Conservation (phyloP, 352 stramenopile species). For the Globisporangium lucens region DNA sequence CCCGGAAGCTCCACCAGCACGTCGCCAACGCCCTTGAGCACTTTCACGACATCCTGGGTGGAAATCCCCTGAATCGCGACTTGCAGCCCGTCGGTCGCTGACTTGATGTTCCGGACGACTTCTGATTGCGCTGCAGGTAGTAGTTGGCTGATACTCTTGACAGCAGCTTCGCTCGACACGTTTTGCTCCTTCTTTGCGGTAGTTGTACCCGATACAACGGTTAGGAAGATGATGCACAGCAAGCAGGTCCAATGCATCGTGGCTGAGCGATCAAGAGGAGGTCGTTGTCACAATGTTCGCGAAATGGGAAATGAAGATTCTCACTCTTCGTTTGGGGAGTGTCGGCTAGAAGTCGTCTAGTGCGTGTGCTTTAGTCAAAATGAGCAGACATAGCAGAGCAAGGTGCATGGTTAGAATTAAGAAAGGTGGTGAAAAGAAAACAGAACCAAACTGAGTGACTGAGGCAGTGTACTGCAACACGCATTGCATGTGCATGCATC, state of each 20-base stretch:
- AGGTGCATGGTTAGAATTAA: neutral
- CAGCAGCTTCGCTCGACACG: constrained; percentile 11
- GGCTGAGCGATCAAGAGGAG: neutral
- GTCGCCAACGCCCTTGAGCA: constrained; percentile 41
- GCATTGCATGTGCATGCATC: neutral
- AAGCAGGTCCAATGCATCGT: constrained; percentile 9
- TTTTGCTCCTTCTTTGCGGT: neutral
- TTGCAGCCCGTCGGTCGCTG: constrained; percentile 41
- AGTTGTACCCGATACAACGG: neutral
- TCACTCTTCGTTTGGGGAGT: neutral
- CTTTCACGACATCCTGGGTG: constrained; percentile 27
- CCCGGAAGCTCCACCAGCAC: constrained; percentile 30
- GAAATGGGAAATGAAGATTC: constrained; percentile 2
- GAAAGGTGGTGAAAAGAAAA: neutral
- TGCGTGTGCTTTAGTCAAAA: neutral
- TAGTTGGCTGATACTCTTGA: constrained; percentile 25
- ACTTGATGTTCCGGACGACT: constrained; percentile 33
- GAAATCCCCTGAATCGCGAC: constrained; percentile 30
- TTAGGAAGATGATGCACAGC: neutral
- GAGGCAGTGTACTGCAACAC: neutral
- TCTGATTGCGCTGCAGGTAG: constrained; percentile 6
- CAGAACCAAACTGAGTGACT: neutral
- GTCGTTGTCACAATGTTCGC: neutral
- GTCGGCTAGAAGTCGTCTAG: neutral
- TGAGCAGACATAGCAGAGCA: neutral